These are phyloP conservation scores for Ophidiomyces ophidiicola DNA, from an alignment of 2,329 filamentous ascomycete genomes.

Conservation along the genomic window DNA sequence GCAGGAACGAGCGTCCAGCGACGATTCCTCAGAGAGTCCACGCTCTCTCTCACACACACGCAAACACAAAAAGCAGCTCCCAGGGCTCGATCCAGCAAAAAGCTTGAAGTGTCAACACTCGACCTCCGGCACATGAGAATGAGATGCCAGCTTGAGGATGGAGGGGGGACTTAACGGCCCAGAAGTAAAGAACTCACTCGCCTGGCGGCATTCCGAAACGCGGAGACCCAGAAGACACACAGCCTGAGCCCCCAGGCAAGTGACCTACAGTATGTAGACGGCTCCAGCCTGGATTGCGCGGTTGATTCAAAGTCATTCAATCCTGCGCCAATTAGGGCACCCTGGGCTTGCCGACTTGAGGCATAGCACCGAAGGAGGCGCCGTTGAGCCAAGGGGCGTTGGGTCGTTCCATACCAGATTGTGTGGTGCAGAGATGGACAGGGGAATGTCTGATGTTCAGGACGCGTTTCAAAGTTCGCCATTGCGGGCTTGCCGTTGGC, in stretches of 20 bases:
- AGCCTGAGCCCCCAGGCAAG: too few relatives aligned
- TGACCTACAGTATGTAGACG: too few relatives aligned
- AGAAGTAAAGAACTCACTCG: background rate
- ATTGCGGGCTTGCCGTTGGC: conserved; percentile 1
- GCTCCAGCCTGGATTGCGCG: conserved; percentile 1
- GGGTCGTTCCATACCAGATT: background rate
- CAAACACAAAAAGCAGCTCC: background rate
- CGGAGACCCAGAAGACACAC: too few relatives aligned
- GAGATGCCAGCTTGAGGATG: too few relatives aligned
- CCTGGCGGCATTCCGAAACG: background rate
- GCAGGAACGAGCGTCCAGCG: conserved; percentile 7
- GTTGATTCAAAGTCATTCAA: background rate
- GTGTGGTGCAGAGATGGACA: background rate
- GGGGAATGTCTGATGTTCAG: background rate
- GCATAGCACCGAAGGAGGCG: conserved; percentile 1
- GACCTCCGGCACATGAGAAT: too few relatives aligned
- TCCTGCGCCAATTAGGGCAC: conserved; percentile 5
- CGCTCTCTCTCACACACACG: background rate
- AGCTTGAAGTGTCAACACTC: background rate
- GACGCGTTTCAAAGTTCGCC: conserved; percentile 7
- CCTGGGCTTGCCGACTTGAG: conserved; percentile 4
- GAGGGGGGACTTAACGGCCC: background rate
- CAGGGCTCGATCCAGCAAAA: background rate
- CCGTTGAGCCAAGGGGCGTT: conserved; percentile 1
- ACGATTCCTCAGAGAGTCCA: background rate